These are phyloP conservation scores for Hyaloscypha finlandica DNA, from an alignment of 495 filamentous ascomycete species.

Conservation along the genomic window DNA sequence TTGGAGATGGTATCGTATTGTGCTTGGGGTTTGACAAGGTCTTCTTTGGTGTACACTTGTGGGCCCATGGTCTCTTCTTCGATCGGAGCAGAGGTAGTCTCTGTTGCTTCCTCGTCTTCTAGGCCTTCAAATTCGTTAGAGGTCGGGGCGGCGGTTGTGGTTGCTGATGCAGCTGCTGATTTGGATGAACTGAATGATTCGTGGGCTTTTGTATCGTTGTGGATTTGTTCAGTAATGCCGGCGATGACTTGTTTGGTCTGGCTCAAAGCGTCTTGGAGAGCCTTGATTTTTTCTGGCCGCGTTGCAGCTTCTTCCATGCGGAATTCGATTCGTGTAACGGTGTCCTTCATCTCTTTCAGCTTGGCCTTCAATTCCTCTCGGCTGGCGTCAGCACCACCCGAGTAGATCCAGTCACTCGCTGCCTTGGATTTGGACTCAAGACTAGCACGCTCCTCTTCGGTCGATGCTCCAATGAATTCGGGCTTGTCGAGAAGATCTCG, in stretches of 20 bases:
- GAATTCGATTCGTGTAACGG: constrained; percentile 68
- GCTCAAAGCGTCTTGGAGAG: constrained; percentile 62
- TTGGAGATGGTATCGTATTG: constrained; percentile 45
- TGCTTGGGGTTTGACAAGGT: constrained; percentile 58
- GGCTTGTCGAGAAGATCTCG: constrained; percentile 79
- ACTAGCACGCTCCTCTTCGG: constrained; percentile 56
- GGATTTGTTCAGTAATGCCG: constrained; percentile 49
- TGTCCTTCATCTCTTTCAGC: constrained; percentile 69
- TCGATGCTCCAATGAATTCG: constrained; percentile 70
- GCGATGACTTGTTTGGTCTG: constrained; percentile 52
- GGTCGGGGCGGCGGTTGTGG: constrained; percentile 43
- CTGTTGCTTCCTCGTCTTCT: constrained; percentile 55
- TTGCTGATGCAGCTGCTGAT: constrained; percentile 42
- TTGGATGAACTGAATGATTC: constrained; percentile 43
- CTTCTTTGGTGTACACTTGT: constrained; percentile 59
- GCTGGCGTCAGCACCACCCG: constrained; percentile 74
- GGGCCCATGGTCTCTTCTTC: constrained; percentile 44
- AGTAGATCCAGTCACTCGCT: constrained; percentile 88
- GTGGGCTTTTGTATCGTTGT: constrained; percentile 42
- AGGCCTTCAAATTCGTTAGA: constrained; percentile 61
- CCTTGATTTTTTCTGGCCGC: constrained; percentile 65
- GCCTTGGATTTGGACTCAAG: constrained; percentile 66
- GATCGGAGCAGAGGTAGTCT: constrained; percentile 41
- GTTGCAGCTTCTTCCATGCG: constrained; percentile 66
- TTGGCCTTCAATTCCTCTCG: constrained; percentile 69